phyloP scores from a whole-genome alignment of 176 grass and related monocot genomes.

The Carex cristatella region DNA sequence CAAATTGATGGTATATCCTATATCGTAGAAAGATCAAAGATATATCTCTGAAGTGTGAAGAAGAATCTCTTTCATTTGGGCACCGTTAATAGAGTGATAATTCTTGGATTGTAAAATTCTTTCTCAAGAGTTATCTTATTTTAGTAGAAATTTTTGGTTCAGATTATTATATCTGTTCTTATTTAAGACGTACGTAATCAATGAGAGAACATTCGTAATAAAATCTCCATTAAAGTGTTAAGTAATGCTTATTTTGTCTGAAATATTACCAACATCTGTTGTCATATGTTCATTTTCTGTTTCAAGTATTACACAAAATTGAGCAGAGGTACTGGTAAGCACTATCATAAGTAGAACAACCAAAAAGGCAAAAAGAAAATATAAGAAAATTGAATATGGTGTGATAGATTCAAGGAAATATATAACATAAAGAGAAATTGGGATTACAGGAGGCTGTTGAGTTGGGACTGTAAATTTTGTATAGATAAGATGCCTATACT shows the following conservation, averaged over 20 bases:
- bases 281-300: background rate
- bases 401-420: background rate
- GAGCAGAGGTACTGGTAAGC: background rate
- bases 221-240: background rate
- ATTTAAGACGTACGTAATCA: background rate
- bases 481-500: constrained; percentile 49
- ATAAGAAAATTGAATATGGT: too few relatives aligned
- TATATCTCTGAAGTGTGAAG: background rate
- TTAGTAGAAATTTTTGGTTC: background rate
- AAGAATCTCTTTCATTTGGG: background rate
- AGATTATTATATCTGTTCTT: background rate
- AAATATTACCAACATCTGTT: background rate
- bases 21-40: background rate
- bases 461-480: constrained; percentile 68
- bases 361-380: background rate
- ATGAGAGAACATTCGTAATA: background rate
- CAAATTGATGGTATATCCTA: too few relatives aligned
- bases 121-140: background rate
- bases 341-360: background rate
- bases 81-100: background rate
- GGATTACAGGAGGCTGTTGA: constrained; percentile 60
- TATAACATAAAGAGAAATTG: background rate
- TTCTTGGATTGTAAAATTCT: background rate
- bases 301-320: background rate
- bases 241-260: background rate